These are phyloP conservation scores for Plasmodium blacklocki DNA, from an alignment of 169 alveolate genomes.

Conservation along the genomic window DNA sequence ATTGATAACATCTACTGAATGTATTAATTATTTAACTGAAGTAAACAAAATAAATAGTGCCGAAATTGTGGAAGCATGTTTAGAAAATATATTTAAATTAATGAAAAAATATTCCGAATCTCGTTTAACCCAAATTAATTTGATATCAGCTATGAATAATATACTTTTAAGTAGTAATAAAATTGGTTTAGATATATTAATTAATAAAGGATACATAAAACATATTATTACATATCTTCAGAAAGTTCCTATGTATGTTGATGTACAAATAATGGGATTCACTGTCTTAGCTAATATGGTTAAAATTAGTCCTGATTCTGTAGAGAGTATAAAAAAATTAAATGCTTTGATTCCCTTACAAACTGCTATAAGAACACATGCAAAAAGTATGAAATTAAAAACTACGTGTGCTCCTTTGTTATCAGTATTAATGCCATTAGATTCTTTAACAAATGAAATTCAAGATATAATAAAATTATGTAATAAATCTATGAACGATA, in stretches of 20 bases:
- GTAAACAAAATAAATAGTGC: slow-evolving; percentile 77
- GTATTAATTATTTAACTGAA: slow-evolving; percentile 83
- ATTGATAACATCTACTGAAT: slow-evolving; percentile 86
- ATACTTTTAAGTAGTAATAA: slow-evolving; percentile 84
- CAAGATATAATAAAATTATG: slow-evolving; percentile 87
- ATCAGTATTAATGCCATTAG: slow-evolving; percentile 92
- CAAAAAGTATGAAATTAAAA: slow-evolving; percentile 86
- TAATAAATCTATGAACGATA: slow-evolving; percentile 79
- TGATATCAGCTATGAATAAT: slow-evolving; percentile 86
- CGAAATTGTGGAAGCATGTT: slow-evolving; percentile 80
- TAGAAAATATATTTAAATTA: slow-evolving; percentile 85
- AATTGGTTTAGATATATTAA: slow-evolving; percentile 81
- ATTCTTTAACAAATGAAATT: slow-evolving; percentile 89
- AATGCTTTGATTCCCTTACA: slow-evolving; percentile 79
- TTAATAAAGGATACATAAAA: slow-evolving; percentile 84
- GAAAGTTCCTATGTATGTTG: slow-evolving; percentile 90
- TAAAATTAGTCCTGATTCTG: slow-evolving; percentile 77
- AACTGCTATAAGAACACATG: slow-evolving; percentile 91
- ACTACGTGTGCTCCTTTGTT: slow-evolving; percentile 89
- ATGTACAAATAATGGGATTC: slow-evolving; percentile 89
- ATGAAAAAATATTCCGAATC: slow-evolving; percentile 90
- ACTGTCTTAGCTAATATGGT: slow-evolving; percentile 85
- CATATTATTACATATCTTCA: slow-evolving; percentile 86
- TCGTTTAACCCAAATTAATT: slow-evolving; percentile 88
- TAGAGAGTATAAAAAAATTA: slow-evolving; percentile 78